Evolutionary conservation across 306 rosid genomes (phyloP), one percentile per base, ranked within the genome.

Genomic region (Trifolium repens): DNA sequence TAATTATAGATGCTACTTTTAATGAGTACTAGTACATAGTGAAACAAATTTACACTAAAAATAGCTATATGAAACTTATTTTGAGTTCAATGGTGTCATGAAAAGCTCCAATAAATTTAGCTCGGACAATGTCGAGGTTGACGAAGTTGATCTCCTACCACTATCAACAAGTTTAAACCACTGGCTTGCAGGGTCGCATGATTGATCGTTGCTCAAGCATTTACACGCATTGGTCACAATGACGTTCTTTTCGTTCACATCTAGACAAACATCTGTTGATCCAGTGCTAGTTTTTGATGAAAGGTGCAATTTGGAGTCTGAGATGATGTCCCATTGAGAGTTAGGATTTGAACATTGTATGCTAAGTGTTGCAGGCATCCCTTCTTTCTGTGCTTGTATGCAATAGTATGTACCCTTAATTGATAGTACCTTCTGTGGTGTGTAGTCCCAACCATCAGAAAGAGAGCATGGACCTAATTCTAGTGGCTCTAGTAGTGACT

Each of bases 121-220:
- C 55, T 67, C 53, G 8, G 91, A 72, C 9, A 72, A 52, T 17
- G 71, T 44, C 16, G 81, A 55, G 4, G 9, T 46, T 11, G 44
- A 14, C 2, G 67, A 8, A 32, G 22, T 46, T 17, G 87, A 67
- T 47, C 81, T 79, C 54, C 75, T 80, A 1, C 92, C 84, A 42
- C 88, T 87, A 49, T 87, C 89, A 24, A 91, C 90, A 15, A 91
- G 88, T 68, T 87, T 89, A 82, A 91, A 91, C 98, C 97, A 91
- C 46, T 94, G 98, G 84, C 88, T 90, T 32, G 40, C 85, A 0
- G 97, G 97, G 82, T 91, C 91, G 16, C 98, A 94, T 4, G 69
- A 17, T 1, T 9, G 57, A 40, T 90, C 96, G 26, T 67, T 37
- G 58, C 79, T 82, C 71, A 94, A 76, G 71, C 98, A 94, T 73